Conservation (phyloP, 2,329 filamentous ascomycete genomes). For the Cladosporium colombiae region DNA sequence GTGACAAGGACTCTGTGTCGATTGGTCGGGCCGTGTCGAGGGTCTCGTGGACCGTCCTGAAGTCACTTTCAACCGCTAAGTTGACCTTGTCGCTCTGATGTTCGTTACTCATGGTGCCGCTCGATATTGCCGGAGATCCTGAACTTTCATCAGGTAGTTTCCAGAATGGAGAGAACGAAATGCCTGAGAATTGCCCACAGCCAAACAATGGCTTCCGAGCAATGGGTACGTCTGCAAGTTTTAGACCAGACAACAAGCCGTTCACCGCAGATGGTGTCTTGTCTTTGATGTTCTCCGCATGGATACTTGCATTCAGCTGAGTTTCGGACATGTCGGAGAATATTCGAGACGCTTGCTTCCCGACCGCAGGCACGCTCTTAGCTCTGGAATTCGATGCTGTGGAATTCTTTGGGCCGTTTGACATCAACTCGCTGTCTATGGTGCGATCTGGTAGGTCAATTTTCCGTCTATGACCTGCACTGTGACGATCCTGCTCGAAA, state of each 20-base stretch:
- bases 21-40: not conserved
- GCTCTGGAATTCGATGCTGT: too few relatives aligned
- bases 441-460: not conserved
- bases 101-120: not conserved
- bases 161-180: not conserved
- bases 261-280: not conserved
- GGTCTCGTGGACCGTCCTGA: too few relatives aligned
- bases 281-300: not conserved
- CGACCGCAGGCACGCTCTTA: not conserved
- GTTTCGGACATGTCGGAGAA: too few relatives aligned
- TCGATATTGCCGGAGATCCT: too few relatives aligned
- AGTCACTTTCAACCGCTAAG: not conserved
- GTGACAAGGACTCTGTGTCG: not conserved
- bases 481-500: not conserved
- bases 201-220: not conserved
- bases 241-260: not conserved
- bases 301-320: not conserved
- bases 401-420: too few relatives aligned
- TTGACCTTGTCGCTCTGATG: not conserved
- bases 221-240: not conserved
- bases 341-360: not conserved
- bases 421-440: not conserved
- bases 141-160: not conserved
- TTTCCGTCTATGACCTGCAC: not conserved
- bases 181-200: too few relatives aligned